Base-by-base conservation (phyloP, 2,329 filamentous ascomycete species). In the Coleophoma cylindrospora region DNA sequence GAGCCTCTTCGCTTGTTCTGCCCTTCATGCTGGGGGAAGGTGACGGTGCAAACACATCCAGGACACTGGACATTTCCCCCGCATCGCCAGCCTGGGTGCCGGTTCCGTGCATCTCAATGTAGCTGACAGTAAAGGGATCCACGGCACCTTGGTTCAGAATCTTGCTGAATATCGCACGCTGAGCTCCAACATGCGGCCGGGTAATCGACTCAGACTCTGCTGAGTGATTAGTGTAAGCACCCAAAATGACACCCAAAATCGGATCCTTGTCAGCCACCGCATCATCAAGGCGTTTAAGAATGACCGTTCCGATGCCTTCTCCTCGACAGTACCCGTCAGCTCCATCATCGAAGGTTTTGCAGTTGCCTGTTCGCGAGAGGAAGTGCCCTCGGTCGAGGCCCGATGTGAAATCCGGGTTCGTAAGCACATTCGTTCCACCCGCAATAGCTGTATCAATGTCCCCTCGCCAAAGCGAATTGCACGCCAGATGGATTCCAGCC, bases 51-150 rank as follows among this genome's bases (percentile, higher is more conserved):
- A 86, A 86, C 17, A 79, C 73, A 45, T 80, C 77, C 37, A 83
- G 81, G 45, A 95, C 86, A 0, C 86, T 90, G 1, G 81, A 74
- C 85, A 92, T 91, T 66, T 96, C 91, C 4, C 83, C 86, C 8
- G 83, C 84, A 62, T 95, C 90, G 53, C 88, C 90, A 33, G 87
- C 89, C 66, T 94, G 88, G 0, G 89, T 95, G 33, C 90, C 90
- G 3, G 90, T 95, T 13, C 88, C 90, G 66, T 95, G 89, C 84
- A 94, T 90, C 68, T 95, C 90, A 9, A 95, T 84, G 61, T 92
- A 95, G 66, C 83, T 83, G 45, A 95, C 78, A 55, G 91, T 86
- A 46, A 83, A 77, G 2, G 89, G 86, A 61, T 91, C 84, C 19
- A 94, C 77, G 51, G 86, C 84, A 40, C 87, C 84, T 40, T 87